These are phyloP conservation scores for Chalaropsis ovoidea DNA, from an alignment of 2,329 filamentous ascomycete genomes.

Conservation along the genomic window DNA sequence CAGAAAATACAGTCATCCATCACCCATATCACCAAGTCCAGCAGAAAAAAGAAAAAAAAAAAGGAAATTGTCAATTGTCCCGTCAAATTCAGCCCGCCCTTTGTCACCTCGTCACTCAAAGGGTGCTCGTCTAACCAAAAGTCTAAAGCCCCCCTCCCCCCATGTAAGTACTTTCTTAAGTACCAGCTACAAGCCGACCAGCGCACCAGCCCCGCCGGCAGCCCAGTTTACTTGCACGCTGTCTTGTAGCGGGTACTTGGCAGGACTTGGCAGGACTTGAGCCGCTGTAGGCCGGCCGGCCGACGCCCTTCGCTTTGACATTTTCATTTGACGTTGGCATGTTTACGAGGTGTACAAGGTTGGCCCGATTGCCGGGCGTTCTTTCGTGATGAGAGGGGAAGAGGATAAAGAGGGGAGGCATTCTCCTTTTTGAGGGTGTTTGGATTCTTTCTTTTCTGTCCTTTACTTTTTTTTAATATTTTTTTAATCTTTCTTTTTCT, in stretches of 20 bases:
- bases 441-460: not conserved
- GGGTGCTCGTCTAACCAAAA: not conserved
- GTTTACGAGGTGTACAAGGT: not conserved
- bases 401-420: not conserved
- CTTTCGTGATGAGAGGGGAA: not conserved
- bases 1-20: too few species aligned
- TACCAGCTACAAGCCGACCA: too few species aligned
- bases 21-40: too few species aligned
- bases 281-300: not conserved
- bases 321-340: not conserved
- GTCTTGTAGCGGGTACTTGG: not conserved
- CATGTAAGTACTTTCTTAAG: too few species aligned
- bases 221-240: not conserved
- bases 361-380: not conserved
- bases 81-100: too few species aligned
- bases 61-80: too few species aligned
- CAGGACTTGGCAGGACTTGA: not conserved
- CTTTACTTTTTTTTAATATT: not conserved
- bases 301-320: constrained; percentile 1
- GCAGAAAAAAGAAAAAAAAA: too few species aligned
- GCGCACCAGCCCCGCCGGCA: not conserved
- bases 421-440: not conserved
- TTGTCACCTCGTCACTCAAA: not conserved
- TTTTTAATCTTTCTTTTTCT: not conserved
- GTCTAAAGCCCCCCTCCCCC: not conserved